Base-by-base conservation (phyloP, 148 eudicot genomes). In the Cornus kousa region DNA sequence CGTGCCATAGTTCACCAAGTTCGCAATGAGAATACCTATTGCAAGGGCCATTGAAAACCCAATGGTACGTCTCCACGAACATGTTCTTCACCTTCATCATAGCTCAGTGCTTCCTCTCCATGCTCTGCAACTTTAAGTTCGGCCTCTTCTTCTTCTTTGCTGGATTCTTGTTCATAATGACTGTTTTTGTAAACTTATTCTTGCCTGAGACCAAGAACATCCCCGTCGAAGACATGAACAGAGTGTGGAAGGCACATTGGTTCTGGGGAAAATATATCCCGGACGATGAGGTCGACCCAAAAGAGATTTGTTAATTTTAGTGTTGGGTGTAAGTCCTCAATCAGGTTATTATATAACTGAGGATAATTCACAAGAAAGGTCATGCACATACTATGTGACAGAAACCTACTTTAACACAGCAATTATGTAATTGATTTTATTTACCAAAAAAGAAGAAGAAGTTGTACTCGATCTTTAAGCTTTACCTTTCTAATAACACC, bases 401-500 rank as follows among this genome's bases (percentile, higher is more conserved):
- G n/a, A n/a, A n/a, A n/a, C n/a, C n/a, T n/a, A n/a, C n/a, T n/a
- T n/a, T n/a, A n/a, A n/a, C n/a, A n/a, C n/a, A n/a, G n/a, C n/a
- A n/a, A n/a, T n/a, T n/a, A n/a, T n/a, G n/a, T n/a, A n/a, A n/a
- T n/a, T n/a, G n/a, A n/a, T n/a, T n/a, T n/a, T n/a, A n/a, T n/a
- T n/a, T n/a, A n/a, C n/a, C n/a, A n/a, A n/a, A n/a, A n/a, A n/a
- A n/a, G n/a, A n/a, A n/a, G n/a, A n/a, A n/a, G n/a, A n/a, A n/a
- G n/a, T n/a, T n/a, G n/a, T n/a, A n/a, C n/a, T n/a, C n/a, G n/a
- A n/a, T n/a, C 84, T 67, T 87, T 85, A 39, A 89, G 87, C 79
- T 87, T 87, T 55, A 65, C 81, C 83, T 89, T 89, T 5, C 88
- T 89, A 59, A 89, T 87, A 8, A 88, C 90, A 76, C 90, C 92